These are phyloP conservation scores for Pedinophyceae sp. DNA, from an alignment of 139 green algal species.

Conservation along the genomic window DNA sequence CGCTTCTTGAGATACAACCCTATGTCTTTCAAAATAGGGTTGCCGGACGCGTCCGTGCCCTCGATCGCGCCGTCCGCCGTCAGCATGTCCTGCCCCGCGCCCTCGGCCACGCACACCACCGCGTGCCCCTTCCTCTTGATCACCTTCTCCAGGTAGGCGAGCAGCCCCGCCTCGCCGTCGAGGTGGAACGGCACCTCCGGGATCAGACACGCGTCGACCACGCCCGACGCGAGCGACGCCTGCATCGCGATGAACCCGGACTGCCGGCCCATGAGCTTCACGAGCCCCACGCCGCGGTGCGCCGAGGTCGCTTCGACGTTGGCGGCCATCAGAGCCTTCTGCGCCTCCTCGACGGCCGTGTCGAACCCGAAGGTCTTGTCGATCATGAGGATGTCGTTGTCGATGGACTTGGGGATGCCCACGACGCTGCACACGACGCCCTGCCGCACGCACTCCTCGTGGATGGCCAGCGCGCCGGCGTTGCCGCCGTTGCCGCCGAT, in stretches of 20 bases:
- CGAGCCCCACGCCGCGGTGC: slow-evolving; percentile 48
- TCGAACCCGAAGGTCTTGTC: slow-evolving; percentile 48
- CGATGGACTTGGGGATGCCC: slow-evolving; percentile 94
- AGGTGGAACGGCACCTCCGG: slow-evolving; percentile 78
- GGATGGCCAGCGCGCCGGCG: slow-evolving; percentile 3
- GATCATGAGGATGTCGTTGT: slow-evolving; percentile 94
- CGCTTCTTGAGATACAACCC: slow-evolving; percentile 64
- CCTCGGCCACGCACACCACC: slow-evolving; percentile 81
- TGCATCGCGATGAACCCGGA: slow-evolving; percentile 75
- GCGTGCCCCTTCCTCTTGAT: slow-evolving; percentile 61
- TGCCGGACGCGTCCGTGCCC: slow-evolving; percentile 36
- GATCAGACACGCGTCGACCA: slow-evolving; percentile 91
- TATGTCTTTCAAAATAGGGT: slow-evolving; percentile 46
- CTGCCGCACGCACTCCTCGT: slow-evolving; percentile 16
- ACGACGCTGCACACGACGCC: slow-evolving; percentile 61
- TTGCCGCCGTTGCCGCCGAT: slow-evolving; percentile 49
- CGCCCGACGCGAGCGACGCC: slow-evolving; percentile 19
- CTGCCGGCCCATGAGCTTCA: slow-evolving; percentile 74
- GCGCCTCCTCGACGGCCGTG: slow-evolving; percentile 67
- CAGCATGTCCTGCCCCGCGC: slow-evolving; percentile 63
- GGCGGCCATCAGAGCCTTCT: slow-evolving; percentile 27
- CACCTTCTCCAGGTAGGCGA: slow-evolving; percentile 33
- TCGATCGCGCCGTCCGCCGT: slow-evolving; percentile 1
- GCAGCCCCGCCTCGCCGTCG: slow-evolving; percentile 38
- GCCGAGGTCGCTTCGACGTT: slow-evolving; percentile 48